Evolutionary conservation across 352 stramenopile genomes (phyloP), one percentile per base, ranked within the genome.

Genomic region (Phytophthora brassicae): DNA sequence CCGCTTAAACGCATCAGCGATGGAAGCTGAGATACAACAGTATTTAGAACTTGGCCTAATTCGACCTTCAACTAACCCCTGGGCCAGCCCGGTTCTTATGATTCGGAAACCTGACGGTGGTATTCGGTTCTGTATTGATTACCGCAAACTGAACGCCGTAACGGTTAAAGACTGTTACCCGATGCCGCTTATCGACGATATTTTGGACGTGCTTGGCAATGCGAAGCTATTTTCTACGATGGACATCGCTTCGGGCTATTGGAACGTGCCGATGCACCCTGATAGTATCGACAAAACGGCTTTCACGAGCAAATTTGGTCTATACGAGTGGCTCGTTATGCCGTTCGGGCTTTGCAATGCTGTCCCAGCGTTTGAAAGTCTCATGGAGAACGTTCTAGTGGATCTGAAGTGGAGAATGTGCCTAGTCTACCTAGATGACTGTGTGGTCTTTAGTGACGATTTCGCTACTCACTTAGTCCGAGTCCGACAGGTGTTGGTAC

Each of bases 331-430:
- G 31, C 11, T 38, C 2, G 31, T 38, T 9, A 56, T 63, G 33
- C 42, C 29, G 0, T 60, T 60, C 13, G 43, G 42, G 0, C 11
- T 47, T 0, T 60, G 53, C 16, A 53, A 60, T 3, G 53, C 53
- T 0, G 53, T 60, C 0, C 20, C 53, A 0, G 35, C 35, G 2
- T 57, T 57, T 29, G 36, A 48, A 48, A 1, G 49, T 1, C 7
- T 57, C 0, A 48, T 57, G 53, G 53, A 60, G 8, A 53, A 19
- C 2, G 53, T 60, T 4, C 6, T 53, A 2, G 26, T 31, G 26
- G 26, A 31, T 31, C 6, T 54, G 29, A 54, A 54, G 19, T 57
- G 49, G 49, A 5, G 16, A 2, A 33, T 42, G 2, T 60, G 53
- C 14, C 22, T 57, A 0, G 49, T 57, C 0, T 57, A 57, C 16